These are phyloP conservation scores for Endocarpon pusillum DNA, from an alignment of 495 filamentous ascomycete species.

Conservation along the genomic window DNA sequence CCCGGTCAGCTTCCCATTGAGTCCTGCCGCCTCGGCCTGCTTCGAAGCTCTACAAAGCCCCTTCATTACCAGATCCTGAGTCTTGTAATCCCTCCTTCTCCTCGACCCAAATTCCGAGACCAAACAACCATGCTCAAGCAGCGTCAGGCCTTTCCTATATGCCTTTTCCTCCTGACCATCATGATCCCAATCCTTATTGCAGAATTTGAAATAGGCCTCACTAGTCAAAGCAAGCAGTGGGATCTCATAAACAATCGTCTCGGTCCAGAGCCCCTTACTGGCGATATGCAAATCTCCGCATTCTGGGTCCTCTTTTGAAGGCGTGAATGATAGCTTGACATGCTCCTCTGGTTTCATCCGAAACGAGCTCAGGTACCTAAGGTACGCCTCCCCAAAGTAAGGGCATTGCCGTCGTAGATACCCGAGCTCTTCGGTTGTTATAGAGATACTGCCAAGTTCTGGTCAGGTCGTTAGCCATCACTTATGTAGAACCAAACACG, in stretches of 20 bases:
- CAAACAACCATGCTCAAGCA: conserved; percentile 67
- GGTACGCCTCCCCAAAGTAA: conserved; percentile 62
- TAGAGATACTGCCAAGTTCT: conserved; percentile 63
- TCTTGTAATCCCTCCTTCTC: conserved; percentile 75
- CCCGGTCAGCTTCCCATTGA: conserved; percentile 56
- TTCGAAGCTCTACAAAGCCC: conserved; percentile 59
- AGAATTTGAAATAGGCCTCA: conserved; percentile 94
- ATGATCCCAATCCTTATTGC: conserved; percentile 77
- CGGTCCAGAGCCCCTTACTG: conserved; percentile 71
- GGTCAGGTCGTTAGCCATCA: neutral
- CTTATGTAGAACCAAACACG: no score
- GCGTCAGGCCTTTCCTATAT: conserved; percentile 50
- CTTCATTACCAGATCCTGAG: conserved; percentile 82
- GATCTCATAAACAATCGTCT: conserved; percentile 96
- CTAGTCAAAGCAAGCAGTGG: conserved; percentile 80
- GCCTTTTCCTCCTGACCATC: conserved; percentile 73
- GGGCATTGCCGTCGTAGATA: conserved; percentile 67
- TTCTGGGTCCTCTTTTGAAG: conserved; percentile 48
- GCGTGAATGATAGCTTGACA: conserved; percentile 50
- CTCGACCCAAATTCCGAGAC: conserved; percentile 91
- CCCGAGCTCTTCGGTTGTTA: conserved; percentile 59
- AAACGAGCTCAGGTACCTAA: conserved; percentile 67
- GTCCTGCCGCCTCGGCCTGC: conserved; percentile 42
- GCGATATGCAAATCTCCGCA: conserved; percentile 56
- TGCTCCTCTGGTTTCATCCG: conserved; percentile 65